A percentile compares a stretch with the other conserved stretches of the same genome.
These are phyloP conservation scores for Candida caryicola DNA, from an alignment of 805 yeast genomes.

Conservation along the genomic window DNA sequence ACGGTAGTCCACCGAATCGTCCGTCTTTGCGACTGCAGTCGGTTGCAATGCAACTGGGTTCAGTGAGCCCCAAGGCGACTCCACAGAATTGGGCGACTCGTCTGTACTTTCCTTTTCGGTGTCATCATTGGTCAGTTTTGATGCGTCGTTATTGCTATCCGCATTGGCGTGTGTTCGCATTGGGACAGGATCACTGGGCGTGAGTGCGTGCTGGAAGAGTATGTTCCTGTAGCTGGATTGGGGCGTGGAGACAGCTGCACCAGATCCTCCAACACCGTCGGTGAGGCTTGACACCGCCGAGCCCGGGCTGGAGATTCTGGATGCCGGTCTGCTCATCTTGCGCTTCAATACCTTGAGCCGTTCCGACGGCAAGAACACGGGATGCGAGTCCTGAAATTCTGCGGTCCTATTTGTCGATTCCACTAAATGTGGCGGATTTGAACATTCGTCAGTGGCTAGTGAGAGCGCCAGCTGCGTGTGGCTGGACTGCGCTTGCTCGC, in stretches of 20 bases:
- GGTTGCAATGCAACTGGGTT: constrained; percentile 6
- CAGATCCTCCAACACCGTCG: not conserved
- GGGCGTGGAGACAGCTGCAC: constrained; percentile 2
- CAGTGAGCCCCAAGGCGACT: constrained; percentile 5
- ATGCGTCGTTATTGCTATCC: not conserved
- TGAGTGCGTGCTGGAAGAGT: constrained; percentile 18
- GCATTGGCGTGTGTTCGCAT: constrained; percentile 1
- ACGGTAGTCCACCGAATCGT: too few species aligned
- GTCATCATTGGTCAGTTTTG: constrained; percentile 4
- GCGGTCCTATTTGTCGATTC: not conserved
- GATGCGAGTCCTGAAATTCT: not conserved
- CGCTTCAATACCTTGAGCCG: constrained; percentile 23
- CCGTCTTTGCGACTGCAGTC: not conserved
- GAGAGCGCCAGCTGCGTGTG: not conserved
- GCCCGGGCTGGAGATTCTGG: not conserved
- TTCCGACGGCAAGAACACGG: constrained; percentile 24
- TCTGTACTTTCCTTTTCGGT: not conserved
- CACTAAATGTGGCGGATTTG: not conserved
- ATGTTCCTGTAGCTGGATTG: constrained; percentile 7
- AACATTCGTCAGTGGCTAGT: too few species aligned
- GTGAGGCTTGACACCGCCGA: not conserved
- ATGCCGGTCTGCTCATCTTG: constrained; percentile 11
- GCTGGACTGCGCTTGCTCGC: not conserved
- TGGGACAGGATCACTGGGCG: constrained; percentile 20
- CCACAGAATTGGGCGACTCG: constrained; percentile 6